Conservation (phyloP, 371 early-diverging fungal species). For the Mucor mucedo region DNA sequence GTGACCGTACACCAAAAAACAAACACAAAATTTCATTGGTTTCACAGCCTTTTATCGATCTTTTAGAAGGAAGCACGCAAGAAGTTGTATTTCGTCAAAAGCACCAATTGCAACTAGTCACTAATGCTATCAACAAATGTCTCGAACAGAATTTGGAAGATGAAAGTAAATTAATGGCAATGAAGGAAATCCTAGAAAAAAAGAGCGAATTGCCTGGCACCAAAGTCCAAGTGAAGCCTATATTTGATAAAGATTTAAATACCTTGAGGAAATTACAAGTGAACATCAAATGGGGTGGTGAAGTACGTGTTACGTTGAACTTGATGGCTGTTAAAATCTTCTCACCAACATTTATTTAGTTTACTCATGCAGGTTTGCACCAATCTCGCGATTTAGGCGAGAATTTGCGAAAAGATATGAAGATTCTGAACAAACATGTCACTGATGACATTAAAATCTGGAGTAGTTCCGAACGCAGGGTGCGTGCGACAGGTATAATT, state of each 20-base stretch:
- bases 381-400: constrained; percentile 94
- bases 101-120: constrained; percentile 73
- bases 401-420: constrained; percentile 88
- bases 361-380: constrained; percentile 93
- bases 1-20: constrained; percentile 98
- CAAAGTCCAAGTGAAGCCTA: constrained; percentile 92
- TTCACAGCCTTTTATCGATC: constrained; percentile 69
- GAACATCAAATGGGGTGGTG: constrained; percentile 97
- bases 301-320: constrained; percentile 45
- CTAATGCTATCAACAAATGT: constrained; percentile 68
- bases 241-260: constrained; percentile 65
- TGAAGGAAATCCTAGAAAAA: constrained; percentile 78
- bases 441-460: constrained; percentile 87
- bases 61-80: constrained; percentile 70
- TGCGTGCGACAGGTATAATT: constrained; percentile 77
- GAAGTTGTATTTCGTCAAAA: constrained; percentile 85
- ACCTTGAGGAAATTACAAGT: constrained; percentile 79
- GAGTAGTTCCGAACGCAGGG: constrained; percentile 89
- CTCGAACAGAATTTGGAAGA: constrained; percentile 64
- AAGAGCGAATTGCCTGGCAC: constrained; percentile 86
- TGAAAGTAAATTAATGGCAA: constrained; percentile 60
- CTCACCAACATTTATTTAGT: constrained; percentile 43
- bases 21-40: constrained; percentile 85
- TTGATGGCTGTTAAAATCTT: neutral
- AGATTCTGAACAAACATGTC: constrained; percentile 82